Base-by-base conservation (phyloP, 2,329 filamentous ascomycete species). In the Rugonectria rugulosa region DNA sequence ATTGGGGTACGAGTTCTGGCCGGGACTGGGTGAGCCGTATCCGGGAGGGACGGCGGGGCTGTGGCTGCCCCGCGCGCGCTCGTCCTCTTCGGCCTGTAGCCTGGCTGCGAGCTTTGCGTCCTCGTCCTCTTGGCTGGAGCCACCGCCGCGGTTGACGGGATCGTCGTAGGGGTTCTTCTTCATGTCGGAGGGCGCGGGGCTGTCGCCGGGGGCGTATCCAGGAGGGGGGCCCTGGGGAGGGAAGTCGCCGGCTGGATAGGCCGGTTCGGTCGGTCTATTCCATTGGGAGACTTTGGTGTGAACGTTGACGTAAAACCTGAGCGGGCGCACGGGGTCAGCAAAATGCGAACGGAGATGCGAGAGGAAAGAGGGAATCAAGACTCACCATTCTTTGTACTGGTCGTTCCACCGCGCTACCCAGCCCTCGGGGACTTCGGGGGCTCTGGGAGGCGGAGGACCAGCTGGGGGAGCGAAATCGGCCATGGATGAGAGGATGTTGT, bases 231-330 rank as follows among this genome's bases (percentile, higher is more conserved):
- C 89, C 5, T 79, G 73, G 11, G 88, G 78, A 6, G 72, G 70
- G 40, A 64, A 69, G 21, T 69, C 64, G 23, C 70, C 72, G 7
- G 81, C 74, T 14, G 83, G 80, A 62, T 84, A 83, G 47, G 86
- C 86, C 37, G 90, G 88, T 48, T 81, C 81, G 31, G 87, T 91
- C 15, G 92, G 92, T 64, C 86, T 88, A 5, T 96, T 90, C 93
- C 93, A 97, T 81, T 94, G 90, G 5, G 93, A 96, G 70, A 89
- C 83, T 69, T 95, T 95, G 62, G 92, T 97, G 74, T 88, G 85
- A 58, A 90, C 85, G 77, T 97, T 95, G 57, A 97, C 90, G 77
- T 90, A 97, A 83, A 95, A 97, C 88, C 89, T 92, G 60, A 7
- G 26, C 19, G 6, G 12, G 2, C 38, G 21, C 47, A 58, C 29